These are phyloP conservation scores for Ascomycota sp. DNA, from an alignment of 2,329 filamentous ascomycete species.

Conservation along the genomic window DNA sequence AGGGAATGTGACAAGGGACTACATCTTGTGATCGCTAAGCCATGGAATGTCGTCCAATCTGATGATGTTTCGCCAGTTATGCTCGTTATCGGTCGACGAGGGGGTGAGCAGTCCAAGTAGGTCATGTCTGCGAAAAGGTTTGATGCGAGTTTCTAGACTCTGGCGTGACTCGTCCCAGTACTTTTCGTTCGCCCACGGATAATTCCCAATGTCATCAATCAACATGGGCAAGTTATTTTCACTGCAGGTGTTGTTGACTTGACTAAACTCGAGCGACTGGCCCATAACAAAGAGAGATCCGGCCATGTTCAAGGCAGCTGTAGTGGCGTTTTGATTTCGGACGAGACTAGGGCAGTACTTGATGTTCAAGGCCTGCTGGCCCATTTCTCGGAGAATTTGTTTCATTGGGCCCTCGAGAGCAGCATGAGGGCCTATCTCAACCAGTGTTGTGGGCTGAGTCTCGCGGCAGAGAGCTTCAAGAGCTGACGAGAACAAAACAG, in stretches of 20 bases:
- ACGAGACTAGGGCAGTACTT: conserved; percentile 24
- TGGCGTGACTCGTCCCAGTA: conserved; percentile 26
- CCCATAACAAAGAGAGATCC: conserved; percentile 23
- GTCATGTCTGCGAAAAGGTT: conserved; percentile 18
- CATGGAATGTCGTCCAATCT: conserved; percentile 29
- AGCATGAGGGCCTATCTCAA: conserved; percentile 28
- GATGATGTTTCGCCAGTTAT: conserved; percentile 26
- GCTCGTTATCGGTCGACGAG: conserved; percentile 21
- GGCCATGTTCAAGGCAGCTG: conserved; percentile 20
- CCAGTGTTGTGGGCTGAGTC: conserved; percentile 6
- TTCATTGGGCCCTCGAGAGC: conserved; percentile 27
- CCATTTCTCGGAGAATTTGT: conserved; percentile 23
- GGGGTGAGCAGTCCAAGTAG: conserved; percentile 23
- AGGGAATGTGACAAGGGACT: conserved; percentile 32
- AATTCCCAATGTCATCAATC: conserved; percentile 22
- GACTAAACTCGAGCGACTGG: conserved; percentile 18
- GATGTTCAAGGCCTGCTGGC: conserved; percentile 18
- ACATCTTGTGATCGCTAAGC: conserved; percentile 33
- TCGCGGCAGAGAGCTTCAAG: conserved; percentile 11
- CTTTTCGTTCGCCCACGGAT: conserved; percentile 23
- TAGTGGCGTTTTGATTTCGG: conserved; percentile 26
- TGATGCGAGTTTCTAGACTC: conserved; percentile 18
- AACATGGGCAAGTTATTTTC: conserved; percentile 6
- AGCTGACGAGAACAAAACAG: conserved; percentile 20
- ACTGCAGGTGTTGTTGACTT: conserved; percentile 18